Percentiles rank a stretch among this genome's conserved stretches.
Evolutionary conservation across 2,329 filamentous ascomycete species (phyloP).

Genomic region (Ascochyta viciae-villosae): DNA sequence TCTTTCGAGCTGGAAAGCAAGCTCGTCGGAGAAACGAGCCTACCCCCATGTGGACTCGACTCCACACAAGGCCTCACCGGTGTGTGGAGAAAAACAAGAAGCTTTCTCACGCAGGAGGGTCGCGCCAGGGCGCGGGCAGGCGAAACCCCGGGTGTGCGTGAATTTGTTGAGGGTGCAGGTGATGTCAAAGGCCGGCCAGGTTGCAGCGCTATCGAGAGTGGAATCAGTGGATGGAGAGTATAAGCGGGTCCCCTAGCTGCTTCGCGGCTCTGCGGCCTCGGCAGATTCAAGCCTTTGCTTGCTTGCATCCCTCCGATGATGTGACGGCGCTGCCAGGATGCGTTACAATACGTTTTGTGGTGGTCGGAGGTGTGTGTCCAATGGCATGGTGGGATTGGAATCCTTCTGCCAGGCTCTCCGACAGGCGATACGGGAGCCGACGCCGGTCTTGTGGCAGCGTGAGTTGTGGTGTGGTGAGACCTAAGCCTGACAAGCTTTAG

Average conservation of each 20-base stretch:
- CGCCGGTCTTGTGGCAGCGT: background rate
- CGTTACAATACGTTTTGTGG: slow-evolving; percentile 1
- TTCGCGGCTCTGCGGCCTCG: slow-evolving; percentile 24
- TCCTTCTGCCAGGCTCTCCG: slow-evolving; percentile 6
- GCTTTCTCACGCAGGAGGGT: slow-evolving; percentile 7
- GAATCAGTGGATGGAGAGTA: background rate
- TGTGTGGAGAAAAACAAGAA: slow-evolving; percentile 23
- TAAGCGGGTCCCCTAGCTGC: background rate
- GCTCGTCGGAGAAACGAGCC: slow-evolving; percentile 9
- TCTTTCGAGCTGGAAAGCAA: slow-evolving; percentile 6
- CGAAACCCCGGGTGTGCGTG: slow-evolving; percentile 20
- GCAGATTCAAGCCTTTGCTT: slow-evolving; percentile 19
- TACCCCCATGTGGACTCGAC: slow-evolving; percentile 14
- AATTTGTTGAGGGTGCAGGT: slow-evolving; percentile 22
- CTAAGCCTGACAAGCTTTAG: slow-evolving; percentile 22
- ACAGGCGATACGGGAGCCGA: slow-evolving; percentile 10
- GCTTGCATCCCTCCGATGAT: slow-evolving; percentile 8
- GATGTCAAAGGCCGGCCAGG: slow-evolving; percentile 18
- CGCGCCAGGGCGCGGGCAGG: slow-evolving; percentile 3
- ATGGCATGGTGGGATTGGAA: background rate
- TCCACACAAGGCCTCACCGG: slow-evolving; percentile 17
- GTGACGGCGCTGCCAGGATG: slow-evolving; percentile 5
- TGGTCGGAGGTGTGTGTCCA: slow-evolving; percentile 10
- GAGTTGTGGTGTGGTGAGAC: background rate
- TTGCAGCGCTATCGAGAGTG: slow-evolving; percentile 20